Base-by-base conservation (phyloP, 192 early-diverging fungal genomes). In the Backusella liffmaniae region DNA sequence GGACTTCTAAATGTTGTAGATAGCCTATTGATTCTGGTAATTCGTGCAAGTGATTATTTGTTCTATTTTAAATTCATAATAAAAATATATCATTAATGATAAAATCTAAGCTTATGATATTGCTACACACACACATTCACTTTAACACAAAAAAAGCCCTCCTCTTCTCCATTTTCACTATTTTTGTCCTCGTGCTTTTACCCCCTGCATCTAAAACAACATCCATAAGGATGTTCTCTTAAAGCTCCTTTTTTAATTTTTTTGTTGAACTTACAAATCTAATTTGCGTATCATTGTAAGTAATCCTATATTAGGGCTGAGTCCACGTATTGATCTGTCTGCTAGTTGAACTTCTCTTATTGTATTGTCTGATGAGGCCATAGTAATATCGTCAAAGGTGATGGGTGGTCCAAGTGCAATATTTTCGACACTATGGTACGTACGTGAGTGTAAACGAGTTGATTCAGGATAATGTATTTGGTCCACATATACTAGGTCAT, bases 11-110 rank as follows among this genome's bases (percentile, higher is more conserved):
- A 79, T 89, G 86, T 41, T 86, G 83, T 70, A 96, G 77, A 67
- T 91, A 89, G 7, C 93, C 93, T 69, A 96, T 90, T 69, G 93
- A 89, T 3, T 86, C 77, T 29, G 95, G 95, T 73, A 96, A 86
- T 49, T 79, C 73, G n/a, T 77, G 79, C 12, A 96, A 76, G 39
- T 86, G 77, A 76, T 96, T 96, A 83, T 89, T 90, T 80, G 92
- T 93, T 77, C 93, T 94, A 62, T 49, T 56, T 21, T 37, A 74
- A 49, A 49, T 32, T 67, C 34, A 69, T 12, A 72, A 74, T 70
- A 65, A 74, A 73, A 51, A 68, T 66, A 76, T 18, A 23, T 9
- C 53, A 21, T 41, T 65, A 51, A 41, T 69, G 36, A 39, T 69
- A 26, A 36, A 23, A 10, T 67, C 29, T 67, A 67, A 35, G 35